Evolutionary conservation across 1,284 basidiomycete genomes (phyloP).

Genomic region (Neolentinus lepideus): DNA sequence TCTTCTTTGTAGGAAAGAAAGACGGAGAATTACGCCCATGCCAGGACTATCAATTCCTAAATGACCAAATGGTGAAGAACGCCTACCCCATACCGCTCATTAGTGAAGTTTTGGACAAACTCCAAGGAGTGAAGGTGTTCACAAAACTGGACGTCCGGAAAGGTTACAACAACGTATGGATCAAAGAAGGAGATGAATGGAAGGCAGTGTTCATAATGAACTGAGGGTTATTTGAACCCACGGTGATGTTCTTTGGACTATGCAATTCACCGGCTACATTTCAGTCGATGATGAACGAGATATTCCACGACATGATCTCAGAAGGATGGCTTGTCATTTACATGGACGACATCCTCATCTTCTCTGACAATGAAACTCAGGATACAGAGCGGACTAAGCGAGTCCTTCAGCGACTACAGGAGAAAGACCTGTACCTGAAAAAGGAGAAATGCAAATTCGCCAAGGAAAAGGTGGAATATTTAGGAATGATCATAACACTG

Average conservation of each 20-base stretch:
- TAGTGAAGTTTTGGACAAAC: background rate
- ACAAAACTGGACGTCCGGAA: background rate
- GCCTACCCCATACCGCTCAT: background rate
- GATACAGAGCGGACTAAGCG: conserved; percentile 13
- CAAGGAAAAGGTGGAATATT: conserved; percentile 22
- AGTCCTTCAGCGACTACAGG: conserved; percentile 24
- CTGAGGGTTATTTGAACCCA: conserved; percentile 19
- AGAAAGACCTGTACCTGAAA: conserved; percentile 24
- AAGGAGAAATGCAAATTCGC: conserved; percentile 32
- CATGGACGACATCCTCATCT: conserved; percentile 21
- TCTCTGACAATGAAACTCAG: too few relatives aligned
- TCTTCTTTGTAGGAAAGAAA: conserved; percentile 24
- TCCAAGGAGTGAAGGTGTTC: background rate
- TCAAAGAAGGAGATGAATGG: conserved; percentile 17
- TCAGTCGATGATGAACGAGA: conserved; percentile 15
- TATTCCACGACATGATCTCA: conserved; percentile 17
- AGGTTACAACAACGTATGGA: conserved; percentile 11
- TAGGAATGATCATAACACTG: conserved; percentile 27
- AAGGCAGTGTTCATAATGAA: conserved; percentile 19
- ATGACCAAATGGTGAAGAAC: background rate
- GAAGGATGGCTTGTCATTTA: conserved; percentile 16
- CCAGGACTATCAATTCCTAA: conserved; percentile 7
- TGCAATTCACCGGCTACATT: conserved; percentile 19
- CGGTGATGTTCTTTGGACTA: conserved; percentile 22
- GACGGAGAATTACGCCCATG: background rate